Percentiles rank a stretch among this genome's conserved stretches.
Evolutionary conservation across 495 filamentous ascomycete species (phyloP).

Genomic region (Tuber aestivum): DNA sequence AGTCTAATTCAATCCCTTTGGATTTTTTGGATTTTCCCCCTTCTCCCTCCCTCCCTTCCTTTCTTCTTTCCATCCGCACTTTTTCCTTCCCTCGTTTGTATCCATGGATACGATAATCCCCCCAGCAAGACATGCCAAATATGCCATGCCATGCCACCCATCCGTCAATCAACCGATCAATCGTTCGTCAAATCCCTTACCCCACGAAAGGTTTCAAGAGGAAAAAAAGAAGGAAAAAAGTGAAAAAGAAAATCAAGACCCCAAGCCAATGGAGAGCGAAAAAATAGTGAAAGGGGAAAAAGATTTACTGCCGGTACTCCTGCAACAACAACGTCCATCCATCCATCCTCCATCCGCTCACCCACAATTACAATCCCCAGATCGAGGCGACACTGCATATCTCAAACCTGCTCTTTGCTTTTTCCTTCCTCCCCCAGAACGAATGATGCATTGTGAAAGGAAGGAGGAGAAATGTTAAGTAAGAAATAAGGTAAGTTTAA

Average conservation of each 20-base stretch:
- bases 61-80: neutral
- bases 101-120: slow-evolving; percentile 2
- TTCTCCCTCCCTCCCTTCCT: neutral
- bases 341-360: neutral
- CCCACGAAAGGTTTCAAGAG: neutral
- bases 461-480: slow-evolving; percentile 22
- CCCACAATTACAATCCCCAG: neutral
- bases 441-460: slow-evolving; percentile 16
- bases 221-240: neutral
- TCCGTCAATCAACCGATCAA: neutral
- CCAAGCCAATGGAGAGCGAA: neutral
- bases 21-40: neutral
- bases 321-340: neutral
- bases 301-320: neutral
- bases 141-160: neutral
- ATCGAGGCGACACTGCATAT: neutral
- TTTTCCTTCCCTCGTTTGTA: neutral
- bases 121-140: neutral
- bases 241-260: neutral
- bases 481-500: slow-evolving; percentile 30
- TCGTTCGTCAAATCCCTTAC: neutral
- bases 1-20: neutral
- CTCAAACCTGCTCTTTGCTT: neutral
- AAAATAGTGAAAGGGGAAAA: neutral
- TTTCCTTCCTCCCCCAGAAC: neutral